Conservation (phyloP, 441 rosid species). For the Hura crepitans region DNA sequence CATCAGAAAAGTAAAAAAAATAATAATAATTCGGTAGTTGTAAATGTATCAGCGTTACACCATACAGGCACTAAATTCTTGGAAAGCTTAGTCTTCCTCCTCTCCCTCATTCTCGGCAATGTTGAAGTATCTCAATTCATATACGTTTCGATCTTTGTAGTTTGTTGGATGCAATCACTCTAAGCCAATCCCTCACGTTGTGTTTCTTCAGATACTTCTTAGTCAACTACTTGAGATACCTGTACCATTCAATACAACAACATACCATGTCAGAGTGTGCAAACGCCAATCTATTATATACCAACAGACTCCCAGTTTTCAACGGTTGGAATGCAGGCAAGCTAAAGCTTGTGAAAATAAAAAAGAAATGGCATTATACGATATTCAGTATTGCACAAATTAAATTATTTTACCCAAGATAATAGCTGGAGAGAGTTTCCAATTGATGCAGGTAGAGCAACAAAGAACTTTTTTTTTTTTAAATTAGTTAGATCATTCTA, state of each 20-base stretch:
- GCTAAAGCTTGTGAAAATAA: not conserved
- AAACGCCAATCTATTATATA: not conserved
- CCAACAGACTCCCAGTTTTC: not conserved
- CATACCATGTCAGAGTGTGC: not conserved
- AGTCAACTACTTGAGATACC: conserved; percentile 55
- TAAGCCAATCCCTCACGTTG: conserved; percentile 82
- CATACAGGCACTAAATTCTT: too few relatives aligned
- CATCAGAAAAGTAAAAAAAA: too few relatives aligned
- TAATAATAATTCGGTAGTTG: too few relatives aligned
- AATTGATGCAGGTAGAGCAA: not conserved
- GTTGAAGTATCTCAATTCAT: conserved; percentile 83
- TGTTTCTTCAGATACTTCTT: conserved; percentile 83
- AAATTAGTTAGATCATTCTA: too few relatives aligned
- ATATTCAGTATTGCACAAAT: too few relatives aligned
- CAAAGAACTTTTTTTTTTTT: too few relatives aligned
- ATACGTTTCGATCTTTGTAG: conserved; percentile 63
- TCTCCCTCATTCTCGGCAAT: conserved; percentile 80
- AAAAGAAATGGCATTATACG: not conserved
- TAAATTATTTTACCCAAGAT: too few relatives aligned
- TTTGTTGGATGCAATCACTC: conserved; percentile 81
- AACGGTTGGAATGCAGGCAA: not conserved
- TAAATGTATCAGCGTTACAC: too few relatives aligned
- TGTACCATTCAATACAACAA: not conserved
- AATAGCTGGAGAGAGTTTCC: not conserved
- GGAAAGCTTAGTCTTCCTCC: conserved; percentile 52